phyloP scores from a whole-genome alignment of 2,329 filamentous ascomycete species.

The Reticulascus tulasneorum region DNA sequence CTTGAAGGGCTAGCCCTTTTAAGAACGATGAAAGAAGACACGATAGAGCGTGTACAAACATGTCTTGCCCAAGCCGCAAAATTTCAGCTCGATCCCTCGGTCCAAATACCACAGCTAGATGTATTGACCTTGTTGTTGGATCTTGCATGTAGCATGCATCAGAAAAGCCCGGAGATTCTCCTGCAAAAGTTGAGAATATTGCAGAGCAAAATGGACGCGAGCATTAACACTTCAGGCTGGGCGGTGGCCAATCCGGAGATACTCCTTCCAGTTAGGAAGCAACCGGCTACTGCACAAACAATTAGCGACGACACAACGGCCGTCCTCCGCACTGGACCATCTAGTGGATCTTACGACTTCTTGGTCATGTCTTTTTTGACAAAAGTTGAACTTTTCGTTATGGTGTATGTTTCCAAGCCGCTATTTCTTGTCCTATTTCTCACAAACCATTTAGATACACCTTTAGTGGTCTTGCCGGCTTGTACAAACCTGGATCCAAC shows the following conservation, averaged over 20 bases:
- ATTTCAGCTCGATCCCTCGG: conserved; percentile 62
- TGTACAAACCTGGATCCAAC: conserved; percentile 31
- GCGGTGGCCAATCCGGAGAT: conserved; percentile 44
- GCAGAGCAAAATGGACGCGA: conserved; percentile 58
- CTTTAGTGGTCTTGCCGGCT: conserved; percentile 47
- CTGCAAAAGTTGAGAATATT: conserved; percentile 58
- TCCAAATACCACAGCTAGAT: conserved; percentile 62
- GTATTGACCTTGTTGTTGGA: conserved; percentile 65
- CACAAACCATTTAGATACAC: conserved; percentile 41
- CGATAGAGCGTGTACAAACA: conserved; percentile 65
- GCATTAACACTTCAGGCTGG: conserved; percentile 42
- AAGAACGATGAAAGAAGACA: conserved; percentile 59
- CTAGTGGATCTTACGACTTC: conserved; percentile 45
- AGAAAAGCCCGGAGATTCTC: conserved; percentile 54
- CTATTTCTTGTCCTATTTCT: background rate
- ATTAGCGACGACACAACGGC: conserved; percentile 55
- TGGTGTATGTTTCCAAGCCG: conserved; percentile 42
- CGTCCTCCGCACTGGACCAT: conserved; percentile 46
- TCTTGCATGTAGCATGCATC: conserved; percentile 63
- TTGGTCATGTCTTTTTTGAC: conserved; percentile 58
- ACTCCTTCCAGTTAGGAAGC: conserved; percentile 52
- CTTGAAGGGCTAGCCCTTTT: conserved; percentile 69
- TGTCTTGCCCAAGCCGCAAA: conserved; percentile 72
- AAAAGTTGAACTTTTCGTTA: conserved; percentile 52
- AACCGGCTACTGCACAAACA: conserved; percentile 40